Evolutionary conservation across 106 monocot genomes (phyloP), one percentile per base, ranked within the genome.

Genomic region (Hemerocallis citrina): DNA sequence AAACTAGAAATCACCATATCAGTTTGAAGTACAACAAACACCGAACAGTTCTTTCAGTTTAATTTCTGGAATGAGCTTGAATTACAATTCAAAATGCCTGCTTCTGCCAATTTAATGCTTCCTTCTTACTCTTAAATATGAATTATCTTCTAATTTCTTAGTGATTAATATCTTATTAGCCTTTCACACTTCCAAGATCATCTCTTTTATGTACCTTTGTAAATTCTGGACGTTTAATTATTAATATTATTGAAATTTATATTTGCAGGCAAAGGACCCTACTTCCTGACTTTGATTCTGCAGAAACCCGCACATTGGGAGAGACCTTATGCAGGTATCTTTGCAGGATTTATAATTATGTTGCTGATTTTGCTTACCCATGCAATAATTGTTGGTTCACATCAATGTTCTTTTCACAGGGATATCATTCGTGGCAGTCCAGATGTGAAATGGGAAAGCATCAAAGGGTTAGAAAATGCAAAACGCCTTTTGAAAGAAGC

Each of bases 371-470:
- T 20, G 38, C 5, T 13, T 39, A 31, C 15, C 28, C 31, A 12
- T 11, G 6, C 28, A 54, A 31, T 20, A 34, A 20, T 57, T 57
- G n/a, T 57, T 57, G 33, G n/a, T 56, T 17, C 13, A 2, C 14
- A n/a, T 59, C 24, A 19, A 23, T 59, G n/a, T 61, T 5, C 30
- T n/a, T n/a, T 61, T 36, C 55, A 25, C 56, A 92, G 96, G 59
- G 96, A 98, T 71, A 98, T 98, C 29, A 75, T 98, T 25, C 84
- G 81, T 42, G 88, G 88, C 10, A 92, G 81, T 80, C 91, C 88
- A 66, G 96, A 91, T 80, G 91, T 98, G 52, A 91, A 81, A 71
- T 98, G 96, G 96, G 96, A 92, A 66, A 91, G 72, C 55, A 98
- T 98, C 49, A 98, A 91, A 54, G 96, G 96, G 50, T 75, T 98